These are phyloP conservation scores for Cryptococcus sp. DNA, from an alignment of 1,284 basidiomycete genomes.

Conservation along the genomic window DNA sequence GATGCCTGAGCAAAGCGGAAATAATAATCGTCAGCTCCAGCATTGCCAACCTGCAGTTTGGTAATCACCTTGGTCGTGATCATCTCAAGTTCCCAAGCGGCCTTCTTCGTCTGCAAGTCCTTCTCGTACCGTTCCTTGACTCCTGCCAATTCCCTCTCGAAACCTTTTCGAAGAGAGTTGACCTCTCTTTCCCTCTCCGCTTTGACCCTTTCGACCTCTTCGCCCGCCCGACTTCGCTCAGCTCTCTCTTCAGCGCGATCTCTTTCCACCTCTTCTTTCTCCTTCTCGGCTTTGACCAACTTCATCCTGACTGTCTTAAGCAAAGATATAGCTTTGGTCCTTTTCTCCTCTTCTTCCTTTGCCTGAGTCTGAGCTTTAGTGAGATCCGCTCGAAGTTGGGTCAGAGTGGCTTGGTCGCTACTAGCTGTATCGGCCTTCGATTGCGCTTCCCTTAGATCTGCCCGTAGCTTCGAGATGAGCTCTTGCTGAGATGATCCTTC, in stretches of 20 bases:
- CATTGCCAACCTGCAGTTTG: neutral
- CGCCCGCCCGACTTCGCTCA: conserved; percentile 59
- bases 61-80: conserved; percentile 69
- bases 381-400: conserved; percentile 64
- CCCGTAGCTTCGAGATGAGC: conserved; percentile 68
- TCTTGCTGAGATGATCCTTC: conserved; percentile 74
- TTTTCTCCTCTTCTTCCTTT: conserved; percentile 94
- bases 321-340: conserved; percentile 84
- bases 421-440: conserved; percentile 56
- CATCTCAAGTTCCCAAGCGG: conserved; percentile 74
- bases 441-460: conserved; percentile 70
- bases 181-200: conserved; percentile 72
- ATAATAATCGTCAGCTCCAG: neutral
- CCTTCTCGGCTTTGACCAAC: conserved; percentile 87
- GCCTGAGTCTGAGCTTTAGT: conserved; percentile 64
- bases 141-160: conserved; percentile 70
- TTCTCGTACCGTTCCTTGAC: conserved; percentile 71
- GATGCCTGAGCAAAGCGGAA: conserved; percentile 59
- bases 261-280: conserved; percentile 69
- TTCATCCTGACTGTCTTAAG: conserved; percentile 91
- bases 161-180: conserved; percentile 66
- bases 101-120: conserved; percentile 66
- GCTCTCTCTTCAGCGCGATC: conserved; percentile 65
- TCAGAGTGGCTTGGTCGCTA: conserved; percentile 61
- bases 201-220: conserved; percentile 53